A percentile compares a stretch with the other conserved stretches of the same genome.
These are phyloP conservation scores for Pseudonectria buxi DNA, from an alignment of 2,329 filamentous ascomycete species.

Conservation along the genomic window DNA sequence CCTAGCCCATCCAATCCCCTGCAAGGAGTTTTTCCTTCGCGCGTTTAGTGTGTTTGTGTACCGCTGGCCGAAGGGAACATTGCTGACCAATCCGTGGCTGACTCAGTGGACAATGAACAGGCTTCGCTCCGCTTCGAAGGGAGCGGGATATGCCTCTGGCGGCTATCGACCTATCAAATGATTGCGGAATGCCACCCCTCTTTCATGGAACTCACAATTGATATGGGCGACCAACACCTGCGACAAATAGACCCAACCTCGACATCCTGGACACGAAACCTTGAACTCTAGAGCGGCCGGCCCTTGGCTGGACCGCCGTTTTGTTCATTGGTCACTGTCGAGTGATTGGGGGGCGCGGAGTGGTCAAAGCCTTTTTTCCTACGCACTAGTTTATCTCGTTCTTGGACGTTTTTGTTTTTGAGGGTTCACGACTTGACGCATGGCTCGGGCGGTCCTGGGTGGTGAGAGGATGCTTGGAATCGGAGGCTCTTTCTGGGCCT, in stretches of 20 bases:
- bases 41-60: slow-evolving; percentile 68
- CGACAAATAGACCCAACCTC: slow-evolving; percentile 19
- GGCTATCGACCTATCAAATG: slow-evolving; percentile 30
- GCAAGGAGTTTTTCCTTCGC: slow-evolving; percentile 84
- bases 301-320: slow-evolving; percentile 13
- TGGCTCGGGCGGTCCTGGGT: slow-evolving; percentile 32
- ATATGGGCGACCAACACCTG: slow-evolving; percentile 18
- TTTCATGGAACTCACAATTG: slow-evolving; percentile 10
- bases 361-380: slow-evolving; percentile 23
- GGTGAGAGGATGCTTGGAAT: slow-evolving; percentile 9
- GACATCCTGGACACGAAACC: slow-evolving; percentile 20
- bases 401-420: slow-evolving; percentile 32
- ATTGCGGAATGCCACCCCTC: slow-evolving; percentile 15
- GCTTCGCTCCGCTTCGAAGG: slow-evolving; percentile 77
- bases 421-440: slow-evolving; percentile 27
- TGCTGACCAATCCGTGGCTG: slow-evolving; percentile 68
- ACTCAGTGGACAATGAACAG: slow-evolving; percentile 80
- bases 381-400: slow-evolving; percentile 36
- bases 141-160: slow-evolving; percentile 44
- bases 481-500: slow-evolving; percentile 4
- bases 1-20: slow-evolving; percentile 43
- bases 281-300: slow-evolving; percentile 10
- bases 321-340: slow-evolving; percentile 20
- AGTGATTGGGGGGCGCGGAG: slow-evolving; percentile 18
- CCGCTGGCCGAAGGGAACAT: slow-evolving; percentile 67